Evolutionary conservation across 225 moss, liverwort and hornwort genomes (phyloP), one percentile per base, ranked within the genome.

Genomic region (Anthoceros angustus): DNA sequence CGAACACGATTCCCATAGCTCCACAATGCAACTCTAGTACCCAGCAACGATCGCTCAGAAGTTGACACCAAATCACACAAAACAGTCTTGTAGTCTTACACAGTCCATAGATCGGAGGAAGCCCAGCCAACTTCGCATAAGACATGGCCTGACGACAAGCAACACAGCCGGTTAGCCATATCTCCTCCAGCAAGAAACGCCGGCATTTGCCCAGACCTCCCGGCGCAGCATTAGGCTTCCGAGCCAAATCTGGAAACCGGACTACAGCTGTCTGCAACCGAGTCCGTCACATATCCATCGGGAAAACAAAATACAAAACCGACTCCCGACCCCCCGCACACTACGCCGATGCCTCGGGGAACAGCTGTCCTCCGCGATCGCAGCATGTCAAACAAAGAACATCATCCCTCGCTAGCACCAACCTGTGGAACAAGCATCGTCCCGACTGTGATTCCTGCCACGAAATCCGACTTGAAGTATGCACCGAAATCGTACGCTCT

Each of bases 351-450:
- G n/a, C n/a, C n/a, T n/a, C n/a, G n/a, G n/a, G n/a, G n/a, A n/a
- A n/a, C n/a, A n/a, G n/a, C n/a, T n/a, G n/a, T n/a, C n/a, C n/a
- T n/a, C n/a, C n/a, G n/a, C n/a, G n/a, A n/a, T n/a, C n/a, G n/a
- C n/a, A n/a, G 39, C 25, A 60, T 46, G 25, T 14, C 9, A 38
- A 8, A 20, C 41, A 8, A 42, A 67, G n/a, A 67, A 9, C 21
- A 23, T 11, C 18, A 25, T 16, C 42, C 0, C 8, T 15, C 8
- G 45, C 8, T 0, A 8, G 9, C 8, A 40, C 63, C 38, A 45
- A 83, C 82, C 80, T 98, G 95, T 6, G 95, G 95, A 65, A 98
- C 81, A 62, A 98, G 78, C 95, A 98, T 98, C 64, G 95, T 98
- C 67, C 95, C 95, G 14, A 98, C 95, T 24, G 95, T 98, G 32